A percentile compares a stretch with the other conserved stretches of the same genome.
These are phyloP conservation scores for Teunomyces barrocoloradensis DNA, from an alignment of 805 yeast species.

Conservation along the genomic window DNA sequence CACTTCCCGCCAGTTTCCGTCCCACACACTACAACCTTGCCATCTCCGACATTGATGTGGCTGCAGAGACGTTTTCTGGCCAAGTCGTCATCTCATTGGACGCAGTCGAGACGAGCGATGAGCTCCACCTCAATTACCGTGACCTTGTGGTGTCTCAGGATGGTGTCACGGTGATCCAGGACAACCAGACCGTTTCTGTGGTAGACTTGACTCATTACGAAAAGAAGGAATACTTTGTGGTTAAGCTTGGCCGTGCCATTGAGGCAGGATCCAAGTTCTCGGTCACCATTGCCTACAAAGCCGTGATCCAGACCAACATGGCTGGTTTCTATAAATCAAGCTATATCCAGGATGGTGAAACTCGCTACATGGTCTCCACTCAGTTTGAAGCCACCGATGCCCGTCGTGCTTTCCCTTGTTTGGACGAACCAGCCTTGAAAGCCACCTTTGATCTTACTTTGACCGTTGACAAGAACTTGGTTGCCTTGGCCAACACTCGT, in stretches of 20 bases:
- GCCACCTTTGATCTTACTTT: constrained; percentile 53
- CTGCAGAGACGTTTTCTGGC: constrained; percentile 47
- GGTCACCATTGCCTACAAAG: constrained; percentile 37
- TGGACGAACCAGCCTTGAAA: constrained; percentile 55
- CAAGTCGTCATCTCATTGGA: constrained; percentile 46
- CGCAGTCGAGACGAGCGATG: constrained; percentile 40
- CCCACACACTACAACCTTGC: constrained; percentile 72
- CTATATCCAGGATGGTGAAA: constrained; percentile 37
- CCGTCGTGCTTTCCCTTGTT: constrained; percentile 56
- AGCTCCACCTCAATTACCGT: constrained; percentile 49
- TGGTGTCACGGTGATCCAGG: constrained; percentile 18
- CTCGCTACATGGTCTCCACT: constrained; percentile 45
- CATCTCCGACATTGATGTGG: constrained; percentile 59
- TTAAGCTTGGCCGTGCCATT: constrained; percentile 48
- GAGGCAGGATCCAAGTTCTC: constrained; percentile 14
- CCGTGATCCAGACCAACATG: constrained; percentile 53
- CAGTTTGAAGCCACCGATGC: constrained; percentile 63
- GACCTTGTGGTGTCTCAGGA: constrained; percentile 31
- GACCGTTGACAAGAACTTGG: constrained; percentile 28
- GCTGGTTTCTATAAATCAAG: constrained; percentile 53
- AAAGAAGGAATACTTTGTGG: constrained; percentile 61
- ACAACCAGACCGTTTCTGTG: constrained; percentile 24
- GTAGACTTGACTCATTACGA: constrained; percentile 32
- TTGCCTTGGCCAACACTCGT: constrained; percentile 52
- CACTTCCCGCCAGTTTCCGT: constrained; percentile 61